Conservation (phyloP, 495 filamentous ascomycete genomes). For the Tuber indicum region DNA sequence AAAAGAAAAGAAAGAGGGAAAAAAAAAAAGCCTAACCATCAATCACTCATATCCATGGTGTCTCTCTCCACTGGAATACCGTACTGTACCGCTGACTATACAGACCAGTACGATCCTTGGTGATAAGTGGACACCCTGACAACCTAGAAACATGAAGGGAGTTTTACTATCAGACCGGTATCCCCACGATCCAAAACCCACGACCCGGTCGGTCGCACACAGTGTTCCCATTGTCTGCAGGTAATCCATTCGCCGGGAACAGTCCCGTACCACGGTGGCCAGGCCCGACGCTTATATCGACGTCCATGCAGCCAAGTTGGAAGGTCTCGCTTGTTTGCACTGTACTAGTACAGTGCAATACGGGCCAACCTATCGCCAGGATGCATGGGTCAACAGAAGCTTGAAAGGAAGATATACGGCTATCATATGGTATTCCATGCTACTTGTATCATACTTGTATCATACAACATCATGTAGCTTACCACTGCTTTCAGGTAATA, state of each 20-base stretch:
- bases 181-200: not conserved
- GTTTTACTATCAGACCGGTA: not conserved
- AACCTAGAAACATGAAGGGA: not conserved
- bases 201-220: not conserved
- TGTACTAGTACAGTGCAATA: not conserved
- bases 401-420: not conserved
- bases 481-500: not conserved
- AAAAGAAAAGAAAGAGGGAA: not conserved
- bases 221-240: not conserved
- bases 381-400: not conserved
- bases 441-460: no score
- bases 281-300: conserved; percentile 3
- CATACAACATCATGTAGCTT: not conserved
- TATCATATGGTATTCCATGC: not conserved
- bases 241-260: not conserved
- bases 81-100: not conserved
- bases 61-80: not conserved
- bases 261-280: not conserved
- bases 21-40: not conserved
- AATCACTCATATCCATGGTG: not conserved
- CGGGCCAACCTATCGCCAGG: not conserved
- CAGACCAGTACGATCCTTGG: not conserved
- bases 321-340: not conserved
- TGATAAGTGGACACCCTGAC: not conserved
- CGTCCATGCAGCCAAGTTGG: not conserved